Evolutionary conservation across 169 alveolate species (phyloP).

Genomic region (Cryptosporidium sp.): DNA sequence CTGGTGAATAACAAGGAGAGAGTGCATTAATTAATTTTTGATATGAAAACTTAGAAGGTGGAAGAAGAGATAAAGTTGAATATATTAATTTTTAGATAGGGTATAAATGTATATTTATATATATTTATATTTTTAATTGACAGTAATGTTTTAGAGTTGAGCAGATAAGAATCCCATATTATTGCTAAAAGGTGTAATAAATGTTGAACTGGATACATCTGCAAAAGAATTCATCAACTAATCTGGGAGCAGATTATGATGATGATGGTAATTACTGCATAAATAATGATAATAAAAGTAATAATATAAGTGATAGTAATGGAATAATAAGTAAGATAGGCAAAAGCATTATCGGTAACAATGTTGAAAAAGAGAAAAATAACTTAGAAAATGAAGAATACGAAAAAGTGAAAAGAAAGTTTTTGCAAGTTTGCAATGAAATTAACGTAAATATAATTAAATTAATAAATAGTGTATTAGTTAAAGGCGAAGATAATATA

Average conservation of each 20-base stretch:
- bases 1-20: neutral
- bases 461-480: neutral
- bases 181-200: neutral
- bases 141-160: neutral
- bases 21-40: neutral
- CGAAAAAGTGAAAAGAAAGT: neutral
- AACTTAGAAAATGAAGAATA: neutral
- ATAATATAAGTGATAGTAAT: neutral
- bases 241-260: neutral
- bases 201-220: slow-evolving; percentile 52
- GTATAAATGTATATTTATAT: neutral
- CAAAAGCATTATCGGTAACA: neutral
- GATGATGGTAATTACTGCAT: neutral
- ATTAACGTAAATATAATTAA: slow-evolving; percentile 1
- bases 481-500: slow-evolving; percentile 1
- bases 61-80: neutral
- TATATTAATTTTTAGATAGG: neutral
- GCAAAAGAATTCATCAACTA: neutral
- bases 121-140: neutral
- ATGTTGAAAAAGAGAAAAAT: neutral
- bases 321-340: neutral
- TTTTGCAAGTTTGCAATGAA: neutral
- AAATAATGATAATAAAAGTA: neutral
- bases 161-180: neutral
- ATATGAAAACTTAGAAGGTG: neutral